Conservation (phyloP, 345 rosid species). For the Hirschfeldia incana region DNA sequence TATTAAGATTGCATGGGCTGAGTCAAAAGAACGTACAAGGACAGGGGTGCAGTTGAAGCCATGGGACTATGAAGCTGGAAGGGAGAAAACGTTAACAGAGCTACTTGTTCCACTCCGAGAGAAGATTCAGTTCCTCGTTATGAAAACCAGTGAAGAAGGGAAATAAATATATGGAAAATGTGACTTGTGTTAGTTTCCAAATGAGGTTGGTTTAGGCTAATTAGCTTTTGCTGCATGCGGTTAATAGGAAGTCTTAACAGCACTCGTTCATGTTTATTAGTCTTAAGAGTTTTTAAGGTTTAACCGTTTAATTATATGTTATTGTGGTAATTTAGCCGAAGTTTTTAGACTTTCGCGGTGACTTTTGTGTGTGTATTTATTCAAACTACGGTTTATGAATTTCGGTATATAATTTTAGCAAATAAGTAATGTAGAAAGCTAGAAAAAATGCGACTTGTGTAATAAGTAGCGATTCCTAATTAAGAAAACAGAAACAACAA, state of each 20-base stretch:
- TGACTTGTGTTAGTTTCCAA: not conserved
- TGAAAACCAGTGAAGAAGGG: not conserved
- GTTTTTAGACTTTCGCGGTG: not conserved
- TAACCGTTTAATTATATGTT: not conserved
- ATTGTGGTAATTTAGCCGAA: not conserved
- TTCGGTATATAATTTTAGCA: not conserved
- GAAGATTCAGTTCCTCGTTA: not conserved
- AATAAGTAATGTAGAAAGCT: not conserved
- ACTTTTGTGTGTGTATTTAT: not conserved
- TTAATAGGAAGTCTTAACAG: not conserved
- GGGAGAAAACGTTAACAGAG: not conserved
- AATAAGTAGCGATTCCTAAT: not conserved
- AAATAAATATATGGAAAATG: not conserved
- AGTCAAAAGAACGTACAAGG: not conserved
- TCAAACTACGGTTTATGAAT: not conserved
- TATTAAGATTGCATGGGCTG: not conserved
- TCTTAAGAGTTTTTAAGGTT: not conserved
- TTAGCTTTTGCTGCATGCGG: not conserved
- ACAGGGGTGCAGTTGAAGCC: not conserved
- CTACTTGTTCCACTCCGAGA: not conserved
- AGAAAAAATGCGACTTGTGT: not conserved
- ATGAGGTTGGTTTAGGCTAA: not conserved
- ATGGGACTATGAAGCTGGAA: constrained; percentile 3
- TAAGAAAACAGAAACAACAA: constrained; percentile 26
- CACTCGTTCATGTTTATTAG: not conserved